phyloP scores from a whole-genome alignment of 2,329 filamentous ascomycete species.

The Elsinoe perseae region DNA sequence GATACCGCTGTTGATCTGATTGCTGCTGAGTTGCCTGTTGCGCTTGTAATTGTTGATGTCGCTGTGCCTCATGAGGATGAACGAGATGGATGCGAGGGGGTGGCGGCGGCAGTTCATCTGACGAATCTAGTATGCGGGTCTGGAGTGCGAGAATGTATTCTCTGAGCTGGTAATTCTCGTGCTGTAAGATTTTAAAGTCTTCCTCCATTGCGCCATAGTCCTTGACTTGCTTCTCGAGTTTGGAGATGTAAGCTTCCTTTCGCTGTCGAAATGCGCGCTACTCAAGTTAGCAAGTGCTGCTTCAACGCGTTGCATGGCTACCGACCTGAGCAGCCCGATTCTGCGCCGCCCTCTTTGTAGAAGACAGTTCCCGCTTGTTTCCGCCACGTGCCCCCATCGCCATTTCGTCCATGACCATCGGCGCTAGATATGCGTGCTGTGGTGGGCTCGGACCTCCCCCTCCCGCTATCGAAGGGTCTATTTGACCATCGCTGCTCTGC shows the following conservation, averaged over 20 bases:
- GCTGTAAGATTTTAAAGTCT: slow-evolving; percentile 69
- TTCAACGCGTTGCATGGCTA: not conserved
- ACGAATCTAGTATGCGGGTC: slow-evolving; percentile 71
- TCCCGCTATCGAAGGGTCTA: slow-evolving; percentile 18
- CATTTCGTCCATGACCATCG: slow-evolving; percentile 47
- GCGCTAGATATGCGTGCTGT: slow-evolving; percentile 49
- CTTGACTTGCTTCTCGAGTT: slow-evolving; percentile 87
- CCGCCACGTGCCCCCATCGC: slow-evolving; percentile 55
- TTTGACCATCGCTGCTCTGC: slow-evolving; percentile 26
- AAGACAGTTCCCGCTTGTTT: slow-evolving; percentile 77
- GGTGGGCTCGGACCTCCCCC: slow-evolving; percentile 14
- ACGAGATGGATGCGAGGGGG: slow-evolving; percentile 70
- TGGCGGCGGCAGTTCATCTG: slow-evolving; percentile 75
- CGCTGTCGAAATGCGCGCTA: slow-evolving; percentile 94
- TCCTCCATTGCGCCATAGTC: slow-evolving; percentile 69
- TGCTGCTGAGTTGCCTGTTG: slow-evolving; percentile 25
- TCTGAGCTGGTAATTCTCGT: slow-evolving; percentile 81
- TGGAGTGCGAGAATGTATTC: slow-evolving; percentile 92
- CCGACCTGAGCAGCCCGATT: slow-evolving; percentile 91
- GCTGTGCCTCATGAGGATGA: slow-evolving; percentile 33
- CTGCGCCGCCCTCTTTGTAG: slow-evolving; percentile 91
- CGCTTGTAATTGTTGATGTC: not conserved
- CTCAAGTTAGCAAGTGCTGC: not conserved
- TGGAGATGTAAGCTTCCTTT: slow-evolving; percentile 97
- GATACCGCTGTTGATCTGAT: slow-evolving; percentile 1